Conservation (phyloP, 2,329 filamentous ascomycete genomes). For the Pseudopithomyces chartarum region DNA sequence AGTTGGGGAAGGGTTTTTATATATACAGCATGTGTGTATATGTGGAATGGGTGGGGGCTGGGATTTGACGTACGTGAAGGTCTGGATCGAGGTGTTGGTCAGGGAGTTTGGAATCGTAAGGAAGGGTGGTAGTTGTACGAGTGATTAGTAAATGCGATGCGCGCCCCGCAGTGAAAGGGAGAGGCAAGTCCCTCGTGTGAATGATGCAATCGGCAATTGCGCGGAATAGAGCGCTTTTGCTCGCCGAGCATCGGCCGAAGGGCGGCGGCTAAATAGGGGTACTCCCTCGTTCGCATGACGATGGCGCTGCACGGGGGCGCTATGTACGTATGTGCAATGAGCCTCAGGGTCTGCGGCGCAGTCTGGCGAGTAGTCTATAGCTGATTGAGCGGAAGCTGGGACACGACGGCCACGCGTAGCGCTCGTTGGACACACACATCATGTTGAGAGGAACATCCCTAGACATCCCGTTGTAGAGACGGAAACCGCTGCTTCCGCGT, state of each 20-base stretch:
- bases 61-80: neutral
- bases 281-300: slow-evolving; percentile 13
- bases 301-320: neutral
- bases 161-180: slow-evolving; percentile 33
- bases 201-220: slow-evolving; percentile 40
- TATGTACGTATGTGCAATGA: neutral
- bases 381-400: neutral
- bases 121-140: neutral
- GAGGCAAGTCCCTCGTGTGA: slow-evolving; percentile 4
- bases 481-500: slow-evolving; percentile 18
- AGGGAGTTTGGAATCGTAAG: slow-evolving; percentile 25
- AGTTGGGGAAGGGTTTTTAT: neutral
- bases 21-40: no score
- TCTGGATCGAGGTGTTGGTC: neutral
- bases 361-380: neutral
- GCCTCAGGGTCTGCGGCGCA: neutral
- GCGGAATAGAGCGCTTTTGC: slow-evolving; percentile 12
- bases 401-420: no score
- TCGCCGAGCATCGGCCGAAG: slow-evolving; percentile 9
- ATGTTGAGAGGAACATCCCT: neutral
- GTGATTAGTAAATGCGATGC: slow-evolving; percentile 31
- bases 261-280: slow-evolving; percentile 8
- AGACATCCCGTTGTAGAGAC: neutral
- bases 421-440: neutral
- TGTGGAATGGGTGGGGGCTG: neutral